Base-by-base conservation (phyloP, 305 asterid genomes). In the Fraxinus ornus region DNA sequence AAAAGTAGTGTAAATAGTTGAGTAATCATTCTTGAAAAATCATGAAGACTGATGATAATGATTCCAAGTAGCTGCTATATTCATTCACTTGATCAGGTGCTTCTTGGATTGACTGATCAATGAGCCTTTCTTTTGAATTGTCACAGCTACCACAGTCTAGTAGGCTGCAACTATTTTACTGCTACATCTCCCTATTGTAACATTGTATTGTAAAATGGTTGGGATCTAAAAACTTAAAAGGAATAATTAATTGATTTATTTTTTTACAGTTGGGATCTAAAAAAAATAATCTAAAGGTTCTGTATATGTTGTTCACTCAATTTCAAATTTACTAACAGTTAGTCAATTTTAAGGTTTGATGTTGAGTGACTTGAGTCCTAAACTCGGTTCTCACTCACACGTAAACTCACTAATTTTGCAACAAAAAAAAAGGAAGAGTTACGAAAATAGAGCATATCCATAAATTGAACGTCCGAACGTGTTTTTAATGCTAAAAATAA, bases 91-190 rank as follows among this genome's bases (percentile, higher is more conserved):
- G 35, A 24, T 68, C 75, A 70, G 76, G 76, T 70, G 76, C 41
- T 32, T 70, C 41, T 70, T 70, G 44, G 76, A 70, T 70, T 70
- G 76, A 70, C 76, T 5, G 9, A 70, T 70, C 76, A 70, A 70
- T 70, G 41, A 28, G 24, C 22, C 39, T 30, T 28, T 32, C 76
- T 30, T 70, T 30, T 28, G 76, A 5, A 70, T 30, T 30, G 76
- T 70, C 76, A 70, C 41, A 28, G 74, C 37, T 15, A 28, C 22
- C 7, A 66, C 19, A 70, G 22, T 70, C 41, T 30, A 70, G 39
- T 30, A 13, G 41, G 75, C 21, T 41, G 49, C 37, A 68, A 68
- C 75, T 68, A 68, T 68, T 68, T 32, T 13, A 70, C 41, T 0
- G 39, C 2, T 30, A 30, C 33, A 30, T 26, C 39, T 30, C 75